Conservation (phyloP, 805 yeast genomes). For the Metschnikowia sp. region DNA sequence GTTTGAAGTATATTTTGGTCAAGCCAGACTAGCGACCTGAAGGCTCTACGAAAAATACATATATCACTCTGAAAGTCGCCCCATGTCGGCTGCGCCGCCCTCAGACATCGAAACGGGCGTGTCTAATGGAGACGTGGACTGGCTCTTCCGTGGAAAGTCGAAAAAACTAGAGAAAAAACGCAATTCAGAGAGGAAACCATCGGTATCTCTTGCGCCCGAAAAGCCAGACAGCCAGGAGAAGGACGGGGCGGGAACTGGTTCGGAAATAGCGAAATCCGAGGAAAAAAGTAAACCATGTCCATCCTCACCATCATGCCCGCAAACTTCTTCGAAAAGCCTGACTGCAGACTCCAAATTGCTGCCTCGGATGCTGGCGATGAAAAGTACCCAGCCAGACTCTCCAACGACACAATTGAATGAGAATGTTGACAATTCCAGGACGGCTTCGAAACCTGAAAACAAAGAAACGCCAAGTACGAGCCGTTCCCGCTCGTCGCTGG, state of each 20-base stretch:
- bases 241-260: background rate
- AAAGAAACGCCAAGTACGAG: background rate
- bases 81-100: slow-evolving; percentile 14
- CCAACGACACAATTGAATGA: background rate
- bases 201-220: slow-evolving; percentile 3
- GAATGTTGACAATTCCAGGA: no score
- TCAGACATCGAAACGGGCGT: slow-evolving; percentile 46
- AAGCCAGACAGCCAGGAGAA: slow-evolving; percentile 5
- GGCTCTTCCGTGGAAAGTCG: slow-evolving; percentile 80
- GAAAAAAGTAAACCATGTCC: no score
- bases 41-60: background rate
- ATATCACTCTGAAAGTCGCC: background rate
- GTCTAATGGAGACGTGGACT: slow-evolving; percentile 74
- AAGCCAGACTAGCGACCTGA: no score
- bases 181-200: slow-evolving; percentile 19
- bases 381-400: background rate
- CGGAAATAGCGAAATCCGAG: no score
- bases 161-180: slow-evolving; percentile 49
- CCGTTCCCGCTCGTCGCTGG: slow-evolving; percentile 27
- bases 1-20: no score
- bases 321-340: no score
- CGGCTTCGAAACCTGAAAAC: background rate
- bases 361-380: background rate
- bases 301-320: no score
- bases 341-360: background rate